phyloP scores from a whole-genome alignment of 1,284 basidiomycete genomes.

The Lentinula novae-zelandiae region DNA sequence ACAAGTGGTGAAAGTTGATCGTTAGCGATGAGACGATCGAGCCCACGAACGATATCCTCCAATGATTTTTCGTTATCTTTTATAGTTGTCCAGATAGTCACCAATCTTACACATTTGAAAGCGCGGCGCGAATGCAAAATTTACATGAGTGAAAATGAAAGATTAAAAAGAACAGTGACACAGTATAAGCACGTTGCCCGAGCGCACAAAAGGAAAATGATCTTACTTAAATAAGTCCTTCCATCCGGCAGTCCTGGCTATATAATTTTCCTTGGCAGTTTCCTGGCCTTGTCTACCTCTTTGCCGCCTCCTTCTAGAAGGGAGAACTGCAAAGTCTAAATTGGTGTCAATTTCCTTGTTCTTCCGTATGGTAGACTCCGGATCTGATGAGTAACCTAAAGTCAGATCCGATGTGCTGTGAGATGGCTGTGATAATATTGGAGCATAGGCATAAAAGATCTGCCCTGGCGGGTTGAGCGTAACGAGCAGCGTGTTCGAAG shows the following conservation, averaged over 20 bases:
- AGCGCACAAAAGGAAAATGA: constrained; percentile 4
- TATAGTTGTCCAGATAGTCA: constrained; percentile 66
- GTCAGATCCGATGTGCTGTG: constrained; percentile 35
- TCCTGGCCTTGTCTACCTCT: constrained; percentile 18
- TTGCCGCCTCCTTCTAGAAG: constrained; percentile 27
- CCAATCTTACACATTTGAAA: constrained; percentile 45
- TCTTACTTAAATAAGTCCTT: constrained; percentile 70
- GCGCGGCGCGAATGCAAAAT: neutral
- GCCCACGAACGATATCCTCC: constrained; percentile 46
- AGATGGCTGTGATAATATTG: constrained; percentile 21
- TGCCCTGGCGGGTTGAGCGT: constrained; percentile 56
- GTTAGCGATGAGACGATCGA: constrained; percentile 46
- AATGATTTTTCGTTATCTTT: constrained; percentile 64
- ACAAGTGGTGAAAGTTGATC: constrained; percentile 46
- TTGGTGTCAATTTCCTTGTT: constrained; percentile 23
- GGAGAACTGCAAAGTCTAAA: constrained; percentile 15
- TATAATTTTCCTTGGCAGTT: constrained; percentile 17
- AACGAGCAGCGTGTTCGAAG: constrained; percentile 72
- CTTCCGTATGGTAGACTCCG: constrained; percentile 47
- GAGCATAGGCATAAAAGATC: constrained; percentile 52
- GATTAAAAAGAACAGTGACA: constrained; percentile 8
- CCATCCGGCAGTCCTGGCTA: constrained; percentile 48
- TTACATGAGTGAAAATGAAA: neutral
- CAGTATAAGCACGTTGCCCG: constrained; percentile 1
- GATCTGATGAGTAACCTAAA: constrained; percentile 68